A percentile compares a stretch with the other conserved stretches of the same genome.
Conservation (phyloP, 805 yeast genomes). For the Wickerhamiella azymoides region DNA sequence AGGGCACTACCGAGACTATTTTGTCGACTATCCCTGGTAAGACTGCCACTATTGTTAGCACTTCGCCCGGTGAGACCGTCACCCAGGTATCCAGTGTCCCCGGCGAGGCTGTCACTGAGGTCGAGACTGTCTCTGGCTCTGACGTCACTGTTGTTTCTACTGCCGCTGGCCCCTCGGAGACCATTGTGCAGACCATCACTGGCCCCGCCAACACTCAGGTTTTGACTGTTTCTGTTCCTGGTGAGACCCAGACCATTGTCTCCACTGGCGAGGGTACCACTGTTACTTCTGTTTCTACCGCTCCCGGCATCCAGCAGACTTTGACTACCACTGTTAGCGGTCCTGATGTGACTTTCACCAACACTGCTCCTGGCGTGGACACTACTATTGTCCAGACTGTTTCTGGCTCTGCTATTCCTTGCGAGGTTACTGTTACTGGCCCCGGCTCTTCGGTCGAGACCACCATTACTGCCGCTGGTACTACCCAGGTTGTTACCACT, state of each 20-base stretch:
- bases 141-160: not conserved
- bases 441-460: conserved; percentile 5
- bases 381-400: not conserved
- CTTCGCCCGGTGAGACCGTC: not conserved
- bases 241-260: conserved; percentile 3
- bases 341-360: conserved; percentile 3
- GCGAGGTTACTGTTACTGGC: not conserved
- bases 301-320: conserved; percentile 3
- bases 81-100: conserved; percentile 1
- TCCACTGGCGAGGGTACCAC: conserved; percentile 8
- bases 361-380: not conserved
- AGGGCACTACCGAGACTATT: conserved; percentile 6
- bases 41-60: conserved; percentile 4
- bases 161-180: conserved; percentile 5
- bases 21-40: conserved; percentile 4
- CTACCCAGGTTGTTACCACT: not conserved
- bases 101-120: conserved; percentile 2
- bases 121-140: conserved; percentile 4
- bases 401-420: conserved; percentile 1
- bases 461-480: not conserved
- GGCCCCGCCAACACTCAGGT: conserved; percentile 1
- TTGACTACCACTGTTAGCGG: not conserved
- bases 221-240: conserved; percentile 2
- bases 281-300: not conserved
- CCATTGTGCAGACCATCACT: not conserved